Conservation (phyloP, 495 filamentous ascomycete genomes). For the Penicillium argentinense region DNA sequence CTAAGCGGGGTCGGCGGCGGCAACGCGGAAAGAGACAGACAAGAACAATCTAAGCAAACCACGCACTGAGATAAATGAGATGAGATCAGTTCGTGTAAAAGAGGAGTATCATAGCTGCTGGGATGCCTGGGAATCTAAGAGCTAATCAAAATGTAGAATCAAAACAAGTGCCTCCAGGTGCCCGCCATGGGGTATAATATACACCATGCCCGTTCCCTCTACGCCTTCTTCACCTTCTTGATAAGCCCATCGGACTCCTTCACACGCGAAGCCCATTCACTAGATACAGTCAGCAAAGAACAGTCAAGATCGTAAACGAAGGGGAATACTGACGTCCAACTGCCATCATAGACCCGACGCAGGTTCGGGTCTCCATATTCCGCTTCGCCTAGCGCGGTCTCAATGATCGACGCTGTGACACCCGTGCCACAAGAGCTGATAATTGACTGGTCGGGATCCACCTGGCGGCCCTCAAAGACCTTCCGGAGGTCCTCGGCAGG, state of each 20-base stretch:
- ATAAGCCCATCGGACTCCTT: conserved; percentile 61
- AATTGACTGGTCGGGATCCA: conserved; percentile 81
- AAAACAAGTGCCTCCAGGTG: not conserved
- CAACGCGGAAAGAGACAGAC: too few species aligned
- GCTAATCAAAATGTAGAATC: too few species aligned
- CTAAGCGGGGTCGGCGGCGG: not conserved
- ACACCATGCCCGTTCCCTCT: not conserved
- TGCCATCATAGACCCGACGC: conserved; percentile 87
- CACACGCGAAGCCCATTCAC: conserved; percentile 77
- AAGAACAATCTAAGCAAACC: too few species aligned
- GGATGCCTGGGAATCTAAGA: too few species aligned
- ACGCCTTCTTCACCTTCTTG: conserved; percentile 42
- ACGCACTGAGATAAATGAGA: too few species aligned
- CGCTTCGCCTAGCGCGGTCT: conserved; percentile 79
- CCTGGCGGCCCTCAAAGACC: conserved; percentile 72
- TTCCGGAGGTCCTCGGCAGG: conserved; percentile 66
- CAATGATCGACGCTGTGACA: conserved; percentile 90
- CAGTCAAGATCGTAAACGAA: conserved; percentile 1
- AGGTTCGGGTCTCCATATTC: conserved; percentile 66
- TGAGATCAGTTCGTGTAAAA: too few species aligned
- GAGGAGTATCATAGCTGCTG: too few species aligned
- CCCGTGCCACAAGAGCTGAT: conserved; percentile 91
- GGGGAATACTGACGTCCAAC: conserved; percentile 81
- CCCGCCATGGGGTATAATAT: not conserved
- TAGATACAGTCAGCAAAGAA: conserved; percentile 31